Base-by-base conservation (phyloP, 306 rosid genomes). In the Prunus kanzakura region DNA sequence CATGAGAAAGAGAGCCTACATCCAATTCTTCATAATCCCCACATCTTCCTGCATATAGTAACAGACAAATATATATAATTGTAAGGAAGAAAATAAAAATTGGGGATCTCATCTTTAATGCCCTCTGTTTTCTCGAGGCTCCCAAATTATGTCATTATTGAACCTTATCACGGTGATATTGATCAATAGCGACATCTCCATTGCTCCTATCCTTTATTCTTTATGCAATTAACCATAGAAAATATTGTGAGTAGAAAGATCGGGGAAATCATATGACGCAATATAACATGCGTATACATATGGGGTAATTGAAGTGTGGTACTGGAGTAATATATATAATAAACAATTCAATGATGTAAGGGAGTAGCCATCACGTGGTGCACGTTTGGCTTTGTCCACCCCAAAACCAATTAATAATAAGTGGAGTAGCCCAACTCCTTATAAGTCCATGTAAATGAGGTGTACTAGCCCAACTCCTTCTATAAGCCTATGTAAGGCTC, bases 1-100 rank as follows among this genome's bases (percentile, higher is more conserved):
- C 97, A 92, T 4, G 97, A 80, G 51, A 92, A 84, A 14, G 96
- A 90, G 65, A 92, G 84, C 74, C 96, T 82, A 27, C 86, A 90
- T 7, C 93, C 88, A 86, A 1, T 86, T 72, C 75, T 92, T 92
- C 83, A 87, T 76, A 4, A 88, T 80, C 32, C 67, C 66, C 76
- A 86, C 86, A 78, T 92, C 96, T 82, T 92, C 89, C 97, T 89
- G 41, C 41, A 35, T 35, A 22, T 8, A 0, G 11, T 4, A 41
- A 19, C 18, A 22, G 6, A 15, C n/a, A 13, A 30, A 23, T 10
- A 65, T 61, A 13, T 14, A 23, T 23, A 23, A 20, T 22, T 58
- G 22, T 14, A 61, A 27, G 66, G 6, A 27, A 27, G 43, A 6
- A 27, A 19, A 8, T 61, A 27, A 27, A 61, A 61, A 14, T 2